Conservation (phyloP, 2,329 filamentous ascomycete genomes). For the Ceratocystis huliohia region DNA sequence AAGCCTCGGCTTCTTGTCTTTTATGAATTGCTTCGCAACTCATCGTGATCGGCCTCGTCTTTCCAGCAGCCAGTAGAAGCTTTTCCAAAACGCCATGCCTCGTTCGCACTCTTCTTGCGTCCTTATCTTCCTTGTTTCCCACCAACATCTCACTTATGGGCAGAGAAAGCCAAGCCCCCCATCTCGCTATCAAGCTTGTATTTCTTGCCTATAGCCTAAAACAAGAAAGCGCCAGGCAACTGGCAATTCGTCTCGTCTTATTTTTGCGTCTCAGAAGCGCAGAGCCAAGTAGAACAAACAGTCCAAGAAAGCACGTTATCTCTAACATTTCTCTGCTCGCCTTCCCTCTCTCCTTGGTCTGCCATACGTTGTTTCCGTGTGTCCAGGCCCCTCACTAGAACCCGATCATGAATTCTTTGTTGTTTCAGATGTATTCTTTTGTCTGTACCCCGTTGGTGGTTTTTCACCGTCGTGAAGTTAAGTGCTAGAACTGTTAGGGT, state of each 20-base stretch:
- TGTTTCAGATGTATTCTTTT: neutral
- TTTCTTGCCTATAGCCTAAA: neutral
- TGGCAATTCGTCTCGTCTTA: constrained; percentile 4
- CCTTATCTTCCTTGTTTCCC: neutral
- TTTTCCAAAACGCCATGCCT: neutral
- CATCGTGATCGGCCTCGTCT: too few relatives aligned
- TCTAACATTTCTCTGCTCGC: neutral
- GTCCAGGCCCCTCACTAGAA: neutral
- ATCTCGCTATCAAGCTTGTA: neutral
- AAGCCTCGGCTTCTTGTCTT: too few relatives aligned
- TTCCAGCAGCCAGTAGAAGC: too few relatives aligned
- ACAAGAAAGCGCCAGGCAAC: neutral
- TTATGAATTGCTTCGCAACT: too few relatives aligned
- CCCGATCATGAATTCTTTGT: neutral
- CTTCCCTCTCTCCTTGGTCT: neutral
- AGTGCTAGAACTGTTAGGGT: neutral
- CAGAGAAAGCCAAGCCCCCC: neutral
- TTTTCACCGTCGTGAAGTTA: neutral
- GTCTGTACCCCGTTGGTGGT: neutral
- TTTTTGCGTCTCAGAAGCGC: neutral
- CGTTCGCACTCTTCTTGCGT: neutral
- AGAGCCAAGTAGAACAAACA: neutral
- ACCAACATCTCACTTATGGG: neutral
- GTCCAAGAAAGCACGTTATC: neutral
- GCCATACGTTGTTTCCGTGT: neutral